These are phyloP conservation scores for Maudiozyma bulderi DNA, from an alignment of 805 yeast species.

Conservation along the genomic window DNA sequence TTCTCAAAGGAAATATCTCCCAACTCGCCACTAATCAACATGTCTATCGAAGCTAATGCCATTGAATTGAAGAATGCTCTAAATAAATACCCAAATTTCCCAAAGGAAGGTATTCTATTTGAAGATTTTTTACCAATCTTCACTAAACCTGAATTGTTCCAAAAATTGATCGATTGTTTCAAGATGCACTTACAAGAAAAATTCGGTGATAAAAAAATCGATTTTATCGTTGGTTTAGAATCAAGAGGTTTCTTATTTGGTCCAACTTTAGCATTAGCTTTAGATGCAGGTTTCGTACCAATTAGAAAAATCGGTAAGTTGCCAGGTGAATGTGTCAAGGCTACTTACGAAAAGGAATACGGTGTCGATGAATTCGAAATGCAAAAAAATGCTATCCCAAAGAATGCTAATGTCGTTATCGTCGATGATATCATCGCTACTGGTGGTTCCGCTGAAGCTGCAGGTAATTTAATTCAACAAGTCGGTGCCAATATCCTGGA, in stretches of 20 bases:
- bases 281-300: conserved; percentile 88
- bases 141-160: conserved; percentile 70
- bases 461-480: conserved; percentile 69
- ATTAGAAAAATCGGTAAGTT: conserved; percentile 92
- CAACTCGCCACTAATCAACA: conserved; percentile 1
- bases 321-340: conserved; percentile 73
- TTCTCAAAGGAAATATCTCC: too few species aligned
- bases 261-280: conserved; percentile 83
- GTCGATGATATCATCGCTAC: conserved; percentile 98
- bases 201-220: conserved; percentile 53
- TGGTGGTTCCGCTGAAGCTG: conserved; percentile 93
- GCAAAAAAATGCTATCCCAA: conserved; percentile 71
- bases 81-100: conserved; percentile 88
- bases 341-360: conserved; percentile 80
- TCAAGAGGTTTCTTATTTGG: conserved; percentile 96
- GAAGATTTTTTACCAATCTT: conserved; percentile 96
- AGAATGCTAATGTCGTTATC: conserved; percentile 71
- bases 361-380: conserved; percentile 85
- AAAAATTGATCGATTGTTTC: conserved; percentile 72
- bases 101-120: conserved; percentile 81
- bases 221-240: conserved; percentile 88
- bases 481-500: conserved; percentile 67
- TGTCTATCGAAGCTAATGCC: conserved; percentile 29
- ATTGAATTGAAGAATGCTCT: conserved; percentile 43
- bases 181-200: conserved; percentile 55